Evolutionary conservation across 108 stramenopile species (phyloP).

Genomic region (Asterionellopsis glacialis): DNA sequence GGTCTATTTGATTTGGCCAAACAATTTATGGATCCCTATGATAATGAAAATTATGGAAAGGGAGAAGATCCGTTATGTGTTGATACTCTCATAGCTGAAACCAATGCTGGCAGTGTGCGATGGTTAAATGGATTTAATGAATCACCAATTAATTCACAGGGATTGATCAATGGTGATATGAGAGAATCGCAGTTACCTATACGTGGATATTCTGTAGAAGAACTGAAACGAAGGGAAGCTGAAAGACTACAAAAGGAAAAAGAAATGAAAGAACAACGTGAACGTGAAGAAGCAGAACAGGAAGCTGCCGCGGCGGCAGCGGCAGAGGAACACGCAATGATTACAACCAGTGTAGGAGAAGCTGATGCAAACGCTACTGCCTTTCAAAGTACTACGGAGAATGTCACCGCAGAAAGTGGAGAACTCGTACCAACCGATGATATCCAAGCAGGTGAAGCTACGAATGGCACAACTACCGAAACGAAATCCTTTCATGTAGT

Average conservation of each 20-base stretch:
- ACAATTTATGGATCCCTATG: constrained; percentile 90
- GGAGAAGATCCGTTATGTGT: constrained; percentile 87
- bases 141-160: constrained; percentile 55
- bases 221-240: constrained; percentile 55
- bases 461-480: neutral
- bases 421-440: neutral
- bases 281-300: constrained; percentile 46
- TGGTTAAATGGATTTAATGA: constrained; percentile 80
- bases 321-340: constrained; percentile 15
- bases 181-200: constrained; percentile 62
- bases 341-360: neutral
- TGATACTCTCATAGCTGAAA: constrained; percentile 86
- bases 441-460: neutral
- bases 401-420: neutral
- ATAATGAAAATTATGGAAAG: constrained; percentile 87
- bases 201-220: constrained; percentile 69
- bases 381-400: neutral
- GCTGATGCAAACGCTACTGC: constrained; percentile 2
- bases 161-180: constrained; percentile 56
- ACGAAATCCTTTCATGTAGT: constrained; percentile 1
- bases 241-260: constrained; percentile 53
- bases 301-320: constrained; percentile 9
- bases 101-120: constrained; percentile 77
- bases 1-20: constrained; percentile 90
- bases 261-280: constrained; percentile 37